These are phyloP conservation scores for Cotoneaster glaucophyllus DNA, from an alignment of 306 rosid genomes.

Conservation along the genomic window DNA sequence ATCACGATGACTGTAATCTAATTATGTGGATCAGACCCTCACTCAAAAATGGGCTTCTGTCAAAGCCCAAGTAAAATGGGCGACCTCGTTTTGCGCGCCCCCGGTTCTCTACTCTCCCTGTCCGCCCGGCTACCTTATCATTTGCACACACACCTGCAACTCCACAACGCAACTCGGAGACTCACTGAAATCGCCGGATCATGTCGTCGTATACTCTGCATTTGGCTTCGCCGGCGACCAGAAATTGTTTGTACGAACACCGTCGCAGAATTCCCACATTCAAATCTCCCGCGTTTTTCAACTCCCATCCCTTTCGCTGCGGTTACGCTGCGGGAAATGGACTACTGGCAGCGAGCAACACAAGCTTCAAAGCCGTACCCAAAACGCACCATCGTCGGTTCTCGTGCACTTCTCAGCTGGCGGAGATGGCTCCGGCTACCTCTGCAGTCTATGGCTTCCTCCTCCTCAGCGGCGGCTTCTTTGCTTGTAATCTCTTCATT, in stretches of 20 bases:
- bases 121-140: background rate
- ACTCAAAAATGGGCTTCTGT: background rate
- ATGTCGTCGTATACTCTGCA: background rate
- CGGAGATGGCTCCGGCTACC: slow-evolving; percentile 5
- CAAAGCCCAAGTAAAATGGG: background rate
- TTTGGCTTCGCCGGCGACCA: background rate
- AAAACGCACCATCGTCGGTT: background rate
- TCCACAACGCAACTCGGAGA: background rate
- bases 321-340: background rate
- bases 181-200: background rate
- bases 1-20: too few species aligned
- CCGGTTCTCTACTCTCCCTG: background rate
- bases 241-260: background rate
- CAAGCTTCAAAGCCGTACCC: background rate
- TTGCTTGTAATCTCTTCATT: slow-evolving; percentile 7
- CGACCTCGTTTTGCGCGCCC: background rate
- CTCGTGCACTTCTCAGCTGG: background rate
- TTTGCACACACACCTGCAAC: background rate
- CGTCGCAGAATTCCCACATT: background rate
- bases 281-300: background rate
- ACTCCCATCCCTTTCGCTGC: background rate
- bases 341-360: background rate
- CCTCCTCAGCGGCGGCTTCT: slow-evolving; percentile 21
- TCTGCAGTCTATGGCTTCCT: slow-evolving; percentile 19
- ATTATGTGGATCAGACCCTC: too few species aligned